Evolutionary conservation across 371 early-diverging fungal species (phyloP).

Genomic region (Rhizopus delemar): DNA sequence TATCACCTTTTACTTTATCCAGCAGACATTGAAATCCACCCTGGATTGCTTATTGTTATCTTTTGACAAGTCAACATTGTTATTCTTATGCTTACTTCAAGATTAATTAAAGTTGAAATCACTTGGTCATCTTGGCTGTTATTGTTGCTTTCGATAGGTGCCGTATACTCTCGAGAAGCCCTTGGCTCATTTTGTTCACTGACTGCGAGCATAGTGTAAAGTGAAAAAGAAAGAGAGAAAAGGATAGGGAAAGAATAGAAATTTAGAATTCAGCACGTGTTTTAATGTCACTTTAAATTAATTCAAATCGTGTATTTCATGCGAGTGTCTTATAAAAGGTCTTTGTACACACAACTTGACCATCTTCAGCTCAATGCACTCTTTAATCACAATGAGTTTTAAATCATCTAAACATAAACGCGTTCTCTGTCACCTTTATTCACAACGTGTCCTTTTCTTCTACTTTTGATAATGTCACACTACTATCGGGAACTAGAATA

Average conservation of each 20-base stretch:
- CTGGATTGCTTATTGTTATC: constrained; percentile 11
- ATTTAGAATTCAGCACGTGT: neutral
- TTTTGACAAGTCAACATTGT: neutral
- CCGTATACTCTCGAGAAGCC: neutral
- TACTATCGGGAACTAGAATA: no score
- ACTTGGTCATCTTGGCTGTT: neutral
- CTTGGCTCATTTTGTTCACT: neutral
- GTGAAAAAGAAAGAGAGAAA: constrained; percentile 6
- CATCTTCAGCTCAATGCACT: no score
- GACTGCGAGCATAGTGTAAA: neutral
- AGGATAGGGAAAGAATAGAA: neutral
- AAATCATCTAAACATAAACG: no score
- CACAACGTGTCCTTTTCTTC: no score
- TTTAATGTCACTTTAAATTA: neutral
- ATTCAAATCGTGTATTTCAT: no score
- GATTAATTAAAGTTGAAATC: constrained; percentile 17
- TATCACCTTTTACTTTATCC: constrained; percentile 49
- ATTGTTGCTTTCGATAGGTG: neutral
- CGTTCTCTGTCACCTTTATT: no score
- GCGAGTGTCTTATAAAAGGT: no score
- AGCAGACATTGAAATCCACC: constrained; percentile 43
- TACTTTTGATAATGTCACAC: no score
- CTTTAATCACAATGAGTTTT: no score
- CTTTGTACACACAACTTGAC: no score
- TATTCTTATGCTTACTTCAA: constrained; percentile 18